Evolutionary conservation across 495 filamentous ascomycete species (phyloP), one percentile per base, ranked within the genome.

Genomic region (Xylaria curta): DNA sequence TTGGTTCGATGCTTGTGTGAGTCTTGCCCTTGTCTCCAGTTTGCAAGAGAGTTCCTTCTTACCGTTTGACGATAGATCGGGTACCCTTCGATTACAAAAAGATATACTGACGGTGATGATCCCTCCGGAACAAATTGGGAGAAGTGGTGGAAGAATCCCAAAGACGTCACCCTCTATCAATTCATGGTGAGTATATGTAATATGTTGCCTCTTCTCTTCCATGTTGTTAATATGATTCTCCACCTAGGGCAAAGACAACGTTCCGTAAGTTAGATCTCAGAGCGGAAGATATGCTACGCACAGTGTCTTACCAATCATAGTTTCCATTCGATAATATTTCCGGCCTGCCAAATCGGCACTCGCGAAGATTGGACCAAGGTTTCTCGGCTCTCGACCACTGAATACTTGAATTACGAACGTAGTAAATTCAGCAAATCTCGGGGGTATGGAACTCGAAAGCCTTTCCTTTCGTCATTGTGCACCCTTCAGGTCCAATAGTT

Each of bases 371-470:
- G 96, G 96, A 98, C 95, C 47, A 93, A 90, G 88, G 86, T 97
- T 62, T 91, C 96, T 80, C 92, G 93, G 73, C 82, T 99, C 44
- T 94, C 91, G 42, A 95, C 95, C 0, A 96, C 95, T 0, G 96
- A 99, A 76, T 99, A 98, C 78, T 86, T 98, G 64, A 97, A 97
- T 81, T 99, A 99, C 78, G 96, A 98, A 82, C 90, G 89, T 71
- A 94, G 93, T 60, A 99, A 99, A 78, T 99, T 99, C 85, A 95
- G 92, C 76, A 98, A 98, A 81, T 97, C 93, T 58, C 86, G 93
- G 69, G 91, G 56, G 66, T 68, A 68, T 68, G 66, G 15, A 58
- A 42, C 38, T 13, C 19, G 9, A 58, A 56, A 4, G 13, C 33
- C 4, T n/a, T n/a, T 36, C 5, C 19, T 54, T 42, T 15, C n/a